Evolutionary conservation across 2,329 filamentous ascomycete genomes (phyloP).

Genomic region (Amesomyces nigricolor): DNA sequence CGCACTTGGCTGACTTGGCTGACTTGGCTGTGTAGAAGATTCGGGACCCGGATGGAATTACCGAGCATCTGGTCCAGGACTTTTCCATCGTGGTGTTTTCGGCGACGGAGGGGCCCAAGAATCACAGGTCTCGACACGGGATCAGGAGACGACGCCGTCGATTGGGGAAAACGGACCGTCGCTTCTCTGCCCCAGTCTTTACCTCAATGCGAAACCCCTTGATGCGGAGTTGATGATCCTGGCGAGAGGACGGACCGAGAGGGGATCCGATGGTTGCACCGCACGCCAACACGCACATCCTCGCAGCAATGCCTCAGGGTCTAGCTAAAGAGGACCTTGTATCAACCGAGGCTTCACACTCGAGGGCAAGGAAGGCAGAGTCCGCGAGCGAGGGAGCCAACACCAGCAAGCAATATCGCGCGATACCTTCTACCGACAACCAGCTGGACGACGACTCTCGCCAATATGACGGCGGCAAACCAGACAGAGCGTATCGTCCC

Average conservation of each 20-base stretch:
- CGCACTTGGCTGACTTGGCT: background rate
- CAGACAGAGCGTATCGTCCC: background rate
- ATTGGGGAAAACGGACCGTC: background rate
- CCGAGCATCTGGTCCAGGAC: too few species aligned
- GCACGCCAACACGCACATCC: slow-evolving; percentile 11
- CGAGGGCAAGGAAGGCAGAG: background rate
- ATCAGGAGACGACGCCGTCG: background rate
- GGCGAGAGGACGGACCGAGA: slow-evolving; percentile 12
- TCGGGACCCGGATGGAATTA: too few species aligned
- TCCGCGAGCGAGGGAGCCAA: slow-evolving; percentile 2
- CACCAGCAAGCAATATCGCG: slow-evolving; percentile 1
- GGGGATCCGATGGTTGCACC: slow-evolving; percentile 15
- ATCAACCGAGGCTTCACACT: background rate
- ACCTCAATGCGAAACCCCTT: too few species aligned
- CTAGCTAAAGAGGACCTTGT: slow-evolving; percentile 3
- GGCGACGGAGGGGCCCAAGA: too few species aligned
- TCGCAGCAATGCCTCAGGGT: slow-evolving; percentile 10
- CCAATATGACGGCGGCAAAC: background rate
- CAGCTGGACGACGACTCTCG: background rate
- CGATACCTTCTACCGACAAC: background rate
- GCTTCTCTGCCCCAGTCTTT: background rate
- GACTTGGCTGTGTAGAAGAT: too few species aligned
- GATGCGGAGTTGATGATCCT: background rate
- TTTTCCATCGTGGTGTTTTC: too few species aligned
- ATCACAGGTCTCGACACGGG: background rate